phyloP scores from a whole-genome alignment of 163 green algal species.

The Picocystis sp. region DNA sequence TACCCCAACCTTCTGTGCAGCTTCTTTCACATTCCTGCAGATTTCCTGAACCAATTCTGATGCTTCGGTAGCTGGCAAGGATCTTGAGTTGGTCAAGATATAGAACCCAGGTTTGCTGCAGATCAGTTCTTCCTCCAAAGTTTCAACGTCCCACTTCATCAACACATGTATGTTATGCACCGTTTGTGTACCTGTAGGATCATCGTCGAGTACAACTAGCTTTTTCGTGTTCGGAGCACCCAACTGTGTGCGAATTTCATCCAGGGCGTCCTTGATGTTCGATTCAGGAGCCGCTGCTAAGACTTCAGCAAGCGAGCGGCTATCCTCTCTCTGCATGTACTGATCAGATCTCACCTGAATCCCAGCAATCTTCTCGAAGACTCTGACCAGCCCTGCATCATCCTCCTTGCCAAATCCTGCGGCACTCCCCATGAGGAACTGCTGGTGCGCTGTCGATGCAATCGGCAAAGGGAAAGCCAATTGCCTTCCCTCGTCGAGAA shows the following conservation, averaged over 20 bases:
- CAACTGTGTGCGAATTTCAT: no score
- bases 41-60: constrained; percentile 15
- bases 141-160: constrained; percentile 20
- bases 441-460: constrained; percentile 16
- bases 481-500: constrained; percentile 16
- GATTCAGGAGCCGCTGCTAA: no score
- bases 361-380: constrained; percentile 11
- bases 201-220: constrained; percentile 24
- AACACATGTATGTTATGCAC: constrained; percentile 19
- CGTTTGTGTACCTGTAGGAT: constrained; percentile 23
- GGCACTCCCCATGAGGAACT: constrained; percentile 18
- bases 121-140: constrained; percentile 11
- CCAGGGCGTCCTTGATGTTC: no score
- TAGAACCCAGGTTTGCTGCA: constrained; percentile 15
- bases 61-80: constrained; percentile 14
- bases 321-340: no score
- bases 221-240: background rate
- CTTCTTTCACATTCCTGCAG: constrained; percentile 17
- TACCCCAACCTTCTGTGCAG: constrained; percentile 6
- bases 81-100: constrained; percentile 22
- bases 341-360: background rate
- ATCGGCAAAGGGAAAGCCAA: constrained; percentile 16
- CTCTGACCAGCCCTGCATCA: constrained; percentile 17
- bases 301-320: no score
- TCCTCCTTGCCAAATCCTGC: constrained; percentile 13